phyloP scores from a whole-genome alignment of 2,329 filamentous ascomycete species.

The Penicillium glabrum region DNA sequence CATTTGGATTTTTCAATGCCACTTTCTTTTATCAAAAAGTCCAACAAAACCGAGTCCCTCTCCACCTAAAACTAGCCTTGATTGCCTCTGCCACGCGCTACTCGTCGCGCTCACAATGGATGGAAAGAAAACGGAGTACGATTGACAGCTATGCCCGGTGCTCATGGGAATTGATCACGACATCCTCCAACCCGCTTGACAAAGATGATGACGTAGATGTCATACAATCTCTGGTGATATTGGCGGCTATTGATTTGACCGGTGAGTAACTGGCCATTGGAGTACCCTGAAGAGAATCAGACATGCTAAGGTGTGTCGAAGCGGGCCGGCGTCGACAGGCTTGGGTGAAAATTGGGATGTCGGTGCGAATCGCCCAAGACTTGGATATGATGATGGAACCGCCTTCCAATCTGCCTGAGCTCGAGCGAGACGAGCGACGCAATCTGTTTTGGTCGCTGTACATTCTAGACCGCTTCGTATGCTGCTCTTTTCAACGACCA shows the following conservation, averaged over 20 bases:
- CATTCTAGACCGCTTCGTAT: constrained; percentile 38
- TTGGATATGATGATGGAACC: constrained; percentile 36
- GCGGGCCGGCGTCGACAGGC: constrained; percentile 31
- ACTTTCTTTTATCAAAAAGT: constrained; percentile 15
- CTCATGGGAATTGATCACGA: constrained; percentile 22
- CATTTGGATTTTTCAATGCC: constrained; percentile 20
- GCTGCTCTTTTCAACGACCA: constrained; percentile 36
- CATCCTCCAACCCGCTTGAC: constrained; percentile 13
- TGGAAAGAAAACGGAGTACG: constrained; percentile 24
- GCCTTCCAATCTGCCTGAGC: constrained; percentile 8
- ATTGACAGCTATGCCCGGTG: constrained; percentile 23
- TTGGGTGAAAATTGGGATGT: constrained; percentile 38
- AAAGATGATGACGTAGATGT: constrained; percentile 17
- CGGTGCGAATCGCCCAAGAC: constrained; percentile 35
- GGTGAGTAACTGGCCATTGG: constrained; percentile 2
- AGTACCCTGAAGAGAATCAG: neutral
- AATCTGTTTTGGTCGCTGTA: constrained; percentile 43
- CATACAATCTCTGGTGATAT: constrained; percentile 25
- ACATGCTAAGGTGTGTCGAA: constrained; percentile 6
- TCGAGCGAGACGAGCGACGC: constrained; percentile 36
- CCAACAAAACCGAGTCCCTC: constrained; percentile 9
- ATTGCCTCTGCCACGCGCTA: constrained; percentile 32
- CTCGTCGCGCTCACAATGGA: constrained; percentile 25
- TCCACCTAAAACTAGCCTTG: constrained; percentile 14
- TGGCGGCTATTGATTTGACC: constrained; percentile 36